Evolutionary conservation across 345 rosid genomes (phyloP), one percentile per base, ranked within the genome.

Genomic region (Physaria fendleri): DNA sequence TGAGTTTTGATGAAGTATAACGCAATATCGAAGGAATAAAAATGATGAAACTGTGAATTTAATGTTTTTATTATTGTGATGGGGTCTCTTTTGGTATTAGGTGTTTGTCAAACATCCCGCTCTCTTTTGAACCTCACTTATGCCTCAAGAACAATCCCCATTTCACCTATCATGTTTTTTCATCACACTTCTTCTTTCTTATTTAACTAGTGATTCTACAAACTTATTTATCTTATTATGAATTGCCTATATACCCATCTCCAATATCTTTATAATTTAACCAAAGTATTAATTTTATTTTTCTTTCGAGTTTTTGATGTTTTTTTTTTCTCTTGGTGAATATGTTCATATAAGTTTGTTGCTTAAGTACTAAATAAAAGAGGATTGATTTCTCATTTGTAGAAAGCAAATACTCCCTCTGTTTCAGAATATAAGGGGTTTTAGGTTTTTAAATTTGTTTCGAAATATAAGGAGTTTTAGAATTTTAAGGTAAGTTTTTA

Each of bases 141-240:
- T 56, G 46, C 20, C 76, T 73, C 64, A 73, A 46, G 76, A 75
- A 82, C 84, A 90, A 69, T 78, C 78, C 78, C 79, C 79, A 70
- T 66, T 76, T 72, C 65, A 82, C 87, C 86, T 74, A 77, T 79
- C 83, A 56, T 52, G 63, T 65, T 72, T 77, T 66, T 71, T 53
- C 71, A 39, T 64, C 69, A 79, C 84, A 78, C 90, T 80, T 83
- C 66, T 62, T 53, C 16, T 59, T 25, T 28, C 6, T 34, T 66
- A 12, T 15, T 11, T 22, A 39, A 29, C 30, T 12, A 38, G 44
- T 52, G 21, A 44, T n/a, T 23, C 41, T 49, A 10, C 24, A 44
- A 50, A 42, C 50, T 21, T 16, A 29, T 14, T 15, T 15, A 47
- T 56, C 7, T 54, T 16, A 20, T 17, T 38, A 8, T 5, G 18